Conservation (phyloP, 1,284 basidiomycete species). For the Ganoderma multipileum region DNA sequence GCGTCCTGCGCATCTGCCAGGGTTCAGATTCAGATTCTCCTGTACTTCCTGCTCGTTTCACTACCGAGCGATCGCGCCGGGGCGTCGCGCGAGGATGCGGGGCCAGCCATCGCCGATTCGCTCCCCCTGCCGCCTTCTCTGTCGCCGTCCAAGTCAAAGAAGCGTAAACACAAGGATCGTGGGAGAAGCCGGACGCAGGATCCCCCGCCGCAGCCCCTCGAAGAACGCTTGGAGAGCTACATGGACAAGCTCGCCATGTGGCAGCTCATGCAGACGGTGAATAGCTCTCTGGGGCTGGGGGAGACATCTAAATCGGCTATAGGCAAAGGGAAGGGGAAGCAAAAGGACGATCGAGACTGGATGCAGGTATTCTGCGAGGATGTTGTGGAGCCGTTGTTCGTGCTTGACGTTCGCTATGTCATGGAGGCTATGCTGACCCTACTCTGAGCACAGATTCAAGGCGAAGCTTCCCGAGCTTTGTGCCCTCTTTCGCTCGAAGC, state of each 20-base stretch:
- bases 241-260: constrained; percentile 81
- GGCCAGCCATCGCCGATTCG: constrained; percentile 11
- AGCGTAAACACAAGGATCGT: constrained; percentile 43
- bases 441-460: constrained; percentile 58
- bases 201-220: constrained; percentile 36
- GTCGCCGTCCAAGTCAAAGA: constrained; percentile 34
- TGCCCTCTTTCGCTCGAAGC: constrained; percentile 64
- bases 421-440: constrained; percentile 1
- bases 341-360: constrained; percentile 64
- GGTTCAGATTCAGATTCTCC: constrained; percentile 74
- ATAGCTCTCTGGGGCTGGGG: constrained; percentile 28
- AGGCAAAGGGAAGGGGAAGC: constrained; percentile 30
- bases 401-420: constrained; percentile 21
- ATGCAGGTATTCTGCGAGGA: constrained; percentile 73
- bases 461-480: constrained; percentile 59
- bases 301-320: constrained; percentile 23
- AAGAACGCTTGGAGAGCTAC: constrained; percentile 68
- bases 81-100: constrained; percentile 9
- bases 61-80: constrained; percentile 49
- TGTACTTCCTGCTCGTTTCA: constrained; percentile 69
- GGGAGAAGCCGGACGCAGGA: constrained; percentile 39
- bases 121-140: constrained; percentile 28
- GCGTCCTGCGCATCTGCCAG: constrained; percentile 42
- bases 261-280: constrained; percentile 62
- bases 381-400: constrained; percentile 67